Percentiles rank a stretch among this genome's conserved stretches.
Evolutionary conservation across 1,284 basidiomycete genomes (phyloP).

Genomic region (Mycosarcoma mackinlayi): DNA sequence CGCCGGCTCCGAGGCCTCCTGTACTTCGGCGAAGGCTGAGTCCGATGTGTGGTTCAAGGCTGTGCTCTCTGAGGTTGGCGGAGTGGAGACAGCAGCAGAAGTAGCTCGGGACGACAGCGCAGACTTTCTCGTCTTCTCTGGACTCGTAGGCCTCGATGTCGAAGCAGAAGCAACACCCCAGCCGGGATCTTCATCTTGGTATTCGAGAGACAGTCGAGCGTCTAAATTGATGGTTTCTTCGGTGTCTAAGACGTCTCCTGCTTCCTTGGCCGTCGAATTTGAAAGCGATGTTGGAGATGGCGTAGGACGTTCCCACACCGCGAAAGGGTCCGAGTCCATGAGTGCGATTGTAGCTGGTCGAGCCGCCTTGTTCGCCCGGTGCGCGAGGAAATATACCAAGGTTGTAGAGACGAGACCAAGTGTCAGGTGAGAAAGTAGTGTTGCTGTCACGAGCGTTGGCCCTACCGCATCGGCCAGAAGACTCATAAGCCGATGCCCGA

Average conservation of each 20-base stretch:
- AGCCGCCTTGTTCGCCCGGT: not conserved
- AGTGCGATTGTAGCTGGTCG: not conserved
- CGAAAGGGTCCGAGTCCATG: slow-evolving; percentile 49
- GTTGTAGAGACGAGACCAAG: not conserved
- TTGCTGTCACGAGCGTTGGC: slow-evolving; percentile 19
- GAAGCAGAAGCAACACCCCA: slow-evolving; percentile 33
- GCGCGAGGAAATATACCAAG: not conserved
- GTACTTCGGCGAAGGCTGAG: not conserved
- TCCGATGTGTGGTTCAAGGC: not conserved
- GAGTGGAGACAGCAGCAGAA: not conserved
- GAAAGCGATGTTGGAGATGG: slow-evolving; percentile 9
- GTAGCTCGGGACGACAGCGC: not conserved
- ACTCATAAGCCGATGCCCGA: not conserved
- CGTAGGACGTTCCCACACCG: slow-evolving; percentile 43
- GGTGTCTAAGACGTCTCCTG: not conserved
- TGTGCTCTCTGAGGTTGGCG: not conserved
- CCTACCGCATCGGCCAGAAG: slow-evolving; percentile 27
- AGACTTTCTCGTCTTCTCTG: slow-evolving; percentile 31
- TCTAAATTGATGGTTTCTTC: slow-evolving; percentile 2
- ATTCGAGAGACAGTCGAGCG: slow-evolving; percentile 22
- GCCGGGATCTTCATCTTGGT: slow-evolving; percentile 40
- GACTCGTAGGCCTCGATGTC: slow-evolving; percentile 27
- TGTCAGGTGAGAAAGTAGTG: not conserved
- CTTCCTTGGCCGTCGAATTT: not conserved
- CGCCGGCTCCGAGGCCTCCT: not conserved